Base-by-base conservation (phyloP, 2,329 filamentous ascomycete species). In the Helminthosporium solani region DNA sequence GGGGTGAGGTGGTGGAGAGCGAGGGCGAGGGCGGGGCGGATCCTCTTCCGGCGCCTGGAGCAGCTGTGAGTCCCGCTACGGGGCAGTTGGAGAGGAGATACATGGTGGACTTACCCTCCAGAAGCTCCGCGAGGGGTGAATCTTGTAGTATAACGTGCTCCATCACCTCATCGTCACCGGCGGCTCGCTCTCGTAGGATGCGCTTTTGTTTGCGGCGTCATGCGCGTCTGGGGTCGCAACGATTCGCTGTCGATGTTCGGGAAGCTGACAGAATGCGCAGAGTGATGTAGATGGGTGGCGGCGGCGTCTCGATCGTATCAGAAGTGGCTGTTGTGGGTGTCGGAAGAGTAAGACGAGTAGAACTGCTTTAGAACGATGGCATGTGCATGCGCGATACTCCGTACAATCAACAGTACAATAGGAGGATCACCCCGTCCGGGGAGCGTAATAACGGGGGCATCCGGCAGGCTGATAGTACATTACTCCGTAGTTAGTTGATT, bases 71-170 rank as follows among this genome's bases (percentile, higher is more conserved):
- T 45, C 30, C 23, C 14, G 23, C 20, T 21, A 40, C 34, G 33
- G 47, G 43, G 20, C 46, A 48, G 42, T 31, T 44, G 45, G 40
- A 50, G 43, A 7, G 20, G 11, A 39, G 19, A 20, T 15, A 25
- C 19, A 36, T 30, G 19, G 42, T 30, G 21, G 72, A 25, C 78
- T 63, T 73, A 94, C 91, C 90, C 83, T 91, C 86, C 60, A 96
- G 83, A 75, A 94, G 94, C 64, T 88, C 84, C 67, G 90, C 90
- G 73, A 96, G 79, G 61, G 91, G 91, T 68, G 88, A 88, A 74
- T 90, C 85, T 74, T 94, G 83, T 73, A 87, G 88, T 60, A 96
- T 83, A 62, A 96, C 79, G 64, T 87, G 84, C 80, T 96, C 91
- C 91, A 96, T 94, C 56, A 56, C 57, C 53, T 59, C 66, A 68